Percentiles rank a stretch among this genome's conserved stretches.
Evolutionary conservation across 768 basidiomycete genomes (phyloP).

Genomic region (Lyophyllum decastes): DNA sequence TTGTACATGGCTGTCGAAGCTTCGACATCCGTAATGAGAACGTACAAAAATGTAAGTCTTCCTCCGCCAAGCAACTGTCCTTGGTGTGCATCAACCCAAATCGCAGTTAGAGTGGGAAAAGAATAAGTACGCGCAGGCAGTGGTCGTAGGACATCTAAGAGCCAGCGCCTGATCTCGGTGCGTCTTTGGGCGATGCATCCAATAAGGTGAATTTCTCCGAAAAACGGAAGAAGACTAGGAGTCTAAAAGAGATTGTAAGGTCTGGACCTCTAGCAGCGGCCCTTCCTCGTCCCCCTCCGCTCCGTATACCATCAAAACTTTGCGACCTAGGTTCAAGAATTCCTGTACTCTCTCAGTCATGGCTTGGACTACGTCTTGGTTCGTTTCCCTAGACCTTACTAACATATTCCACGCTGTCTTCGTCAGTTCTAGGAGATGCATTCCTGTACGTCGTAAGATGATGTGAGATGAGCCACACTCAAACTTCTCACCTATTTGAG

Average conservation of each 20-base stretch:
- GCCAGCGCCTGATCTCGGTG: no score
- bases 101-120: slow-evolving; percentile 6
- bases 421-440: slow-evolving; percentile 75
- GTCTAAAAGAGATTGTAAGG: slow-evolving; percentile 42
- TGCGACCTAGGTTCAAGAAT: slow-evolving; percentile 42
- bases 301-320: slow-evolving; percentile 51
- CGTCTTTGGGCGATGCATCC: no score
- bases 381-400: slow-evolving; percentile 31
- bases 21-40: neutral
- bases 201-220: neutral
- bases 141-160: neutral
- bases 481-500: slow-evolving; percentile 67
- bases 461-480: neutral
- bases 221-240: slow-evolving; percentile 8
- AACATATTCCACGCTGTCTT: slow-evolving; percentile 77
- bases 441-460: slow-evolving; percentile 43
- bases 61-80: neutral
- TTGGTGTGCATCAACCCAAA: neutral
- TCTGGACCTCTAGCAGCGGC: slow-evolving; percentile 53
- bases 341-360: slow-evolving; percentile 29
- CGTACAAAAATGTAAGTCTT: neutral
- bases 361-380: slow-evolving; percentile 16
- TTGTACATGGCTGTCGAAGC: neutral
- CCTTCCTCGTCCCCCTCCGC: slow-evolving; percentile 65
- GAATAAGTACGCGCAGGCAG: no score